Percentiles rank a stretch among this genome's conserved stretches.
Conservation (phyloP, 192 early-diverging fungal genomes). For the Tieghemiomyces parasiticus region DNA sequence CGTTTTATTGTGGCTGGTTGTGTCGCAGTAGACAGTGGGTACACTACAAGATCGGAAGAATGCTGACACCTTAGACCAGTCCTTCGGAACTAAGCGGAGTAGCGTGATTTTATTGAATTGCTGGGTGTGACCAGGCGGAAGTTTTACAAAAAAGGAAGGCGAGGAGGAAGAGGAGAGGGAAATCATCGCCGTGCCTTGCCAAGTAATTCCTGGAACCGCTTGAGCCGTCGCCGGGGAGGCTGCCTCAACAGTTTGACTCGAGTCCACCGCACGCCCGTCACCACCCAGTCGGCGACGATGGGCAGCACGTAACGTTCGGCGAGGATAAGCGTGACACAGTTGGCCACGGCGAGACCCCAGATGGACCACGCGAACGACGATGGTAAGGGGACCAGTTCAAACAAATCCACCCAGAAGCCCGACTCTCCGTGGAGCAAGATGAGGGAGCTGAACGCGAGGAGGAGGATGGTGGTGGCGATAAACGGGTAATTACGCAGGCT, state of each 20-base stretch:
- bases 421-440: conserved; percentile 36
- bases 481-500: conserved; percentile 59
- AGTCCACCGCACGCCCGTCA: conserved; percentile 14
- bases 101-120: too few relatives aligned
- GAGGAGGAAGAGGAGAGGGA: too few relatives aligned
- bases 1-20: too few relatives aligned
- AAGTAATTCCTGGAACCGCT: neutral
- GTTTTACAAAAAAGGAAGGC: too few relatives aligned
- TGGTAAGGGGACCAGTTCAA: conserved; percentile 55
- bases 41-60: too few relatives aligned
- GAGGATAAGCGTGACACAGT: conserved; percentile 27
- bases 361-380: conserved; percentile 39
- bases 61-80: too few relatives aligned
- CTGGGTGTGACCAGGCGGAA: too few relatives aligned
- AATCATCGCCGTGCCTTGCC: neutral
- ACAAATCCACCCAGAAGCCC: conserved; percentile 26
- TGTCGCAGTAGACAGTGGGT: too few relatives aligned
- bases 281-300: conserved; percentile 16
- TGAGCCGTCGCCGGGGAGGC: neutral
- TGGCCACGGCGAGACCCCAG: conserved; percentile 36
- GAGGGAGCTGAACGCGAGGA: conserved; percentile 48
- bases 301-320: conserved; percentile 24
- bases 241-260: neutral
- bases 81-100: too few relatives aligned
- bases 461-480: conserved; percentile 22